phyloP scores from a whole-genome alignment of 1,284 basidiomycete genomes.

The Ganoderma boninense region DNA sequence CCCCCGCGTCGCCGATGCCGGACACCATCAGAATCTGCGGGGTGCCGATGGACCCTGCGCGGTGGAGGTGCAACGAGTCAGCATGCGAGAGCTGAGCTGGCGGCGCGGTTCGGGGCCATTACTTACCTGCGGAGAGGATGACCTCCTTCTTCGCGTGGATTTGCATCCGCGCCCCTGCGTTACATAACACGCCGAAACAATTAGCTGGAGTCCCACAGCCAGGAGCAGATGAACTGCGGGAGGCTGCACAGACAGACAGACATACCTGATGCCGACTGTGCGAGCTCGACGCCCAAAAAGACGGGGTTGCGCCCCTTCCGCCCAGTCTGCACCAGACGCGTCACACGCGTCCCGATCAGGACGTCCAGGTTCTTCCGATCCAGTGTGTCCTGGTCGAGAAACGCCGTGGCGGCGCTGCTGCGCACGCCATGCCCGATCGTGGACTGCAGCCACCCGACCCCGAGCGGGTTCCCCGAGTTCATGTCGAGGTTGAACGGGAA shows the following conservation, averaged over 20 bases:
- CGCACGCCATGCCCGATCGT: constrained; percentile 33
- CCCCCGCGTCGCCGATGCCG: constrained; percentile 29
- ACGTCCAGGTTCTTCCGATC: constrained; percentile 49
- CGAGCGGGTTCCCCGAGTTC: constrained; percentile 45
- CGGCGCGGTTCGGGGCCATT: neutral
- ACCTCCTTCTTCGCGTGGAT: constrained; percentile 34
- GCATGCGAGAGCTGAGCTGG: neutral
- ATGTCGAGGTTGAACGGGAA: constrained; percentile 50
- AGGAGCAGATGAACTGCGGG: too few species aligned
- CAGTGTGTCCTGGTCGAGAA: constrained; percentile 38
- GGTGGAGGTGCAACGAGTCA: neutral
- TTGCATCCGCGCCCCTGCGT: constrained; percentile 20
- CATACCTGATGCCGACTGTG: neutral
- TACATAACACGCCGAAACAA: neutral
- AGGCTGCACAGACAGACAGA: neutral
- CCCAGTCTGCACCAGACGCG: constrained; percentile 43
- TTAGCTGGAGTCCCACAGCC: neutral
- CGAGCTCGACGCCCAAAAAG: constrained; percentile 4
- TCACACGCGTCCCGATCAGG: constrained; percentile 48
- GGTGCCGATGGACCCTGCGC: constrained; percentile 25
- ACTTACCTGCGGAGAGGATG: constrained; percentile 30
- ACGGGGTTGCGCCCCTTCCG: constrained; percentile 11
- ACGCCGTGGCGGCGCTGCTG: constrained; percentile 40
- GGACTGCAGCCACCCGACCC: constrained; percentile 42
- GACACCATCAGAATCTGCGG: constrained; percentile 44